Conservation (phyloP, 768 basidiomycete species). For the Macrolepiota fuliginosa region DNA sequence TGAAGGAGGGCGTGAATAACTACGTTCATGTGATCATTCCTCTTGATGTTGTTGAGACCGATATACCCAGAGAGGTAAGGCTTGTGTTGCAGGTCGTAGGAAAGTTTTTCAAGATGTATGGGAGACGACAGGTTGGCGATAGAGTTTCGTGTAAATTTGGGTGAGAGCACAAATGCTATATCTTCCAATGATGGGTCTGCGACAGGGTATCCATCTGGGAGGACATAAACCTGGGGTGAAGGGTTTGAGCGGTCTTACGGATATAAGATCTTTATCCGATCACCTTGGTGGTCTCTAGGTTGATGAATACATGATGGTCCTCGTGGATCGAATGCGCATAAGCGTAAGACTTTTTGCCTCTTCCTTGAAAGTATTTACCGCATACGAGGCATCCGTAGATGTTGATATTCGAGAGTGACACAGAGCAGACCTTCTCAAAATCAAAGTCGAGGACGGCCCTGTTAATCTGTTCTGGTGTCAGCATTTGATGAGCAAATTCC, state of each 20-base stretch:
- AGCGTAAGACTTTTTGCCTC: constrained; percentile 91
- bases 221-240: constrained; percentile 79
- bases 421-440: constrained; percentile 98
- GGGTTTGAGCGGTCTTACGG: constrained; percentile 15
- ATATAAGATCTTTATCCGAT: constrained; percentile 17
- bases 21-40: constrained; percentile 97
- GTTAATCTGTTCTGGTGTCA: constrained; percentile 63
- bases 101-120: constrained; percentile 62
- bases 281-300: constrained; percentile 91
- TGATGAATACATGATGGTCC: constrained; percentile 98
- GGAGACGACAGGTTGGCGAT: constrained; percentile 57
- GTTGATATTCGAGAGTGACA: constrained; percentile 95
- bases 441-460: constrained; percentile 92
- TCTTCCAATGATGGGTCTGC: constrained; percentile 96
- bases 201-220: constrained; percentile 96
- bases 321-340: constrained; percentile 97
- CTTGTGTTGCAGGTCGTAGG: constrained; percentile 80
- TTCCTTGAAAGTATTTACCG: constrained; percentile 98
- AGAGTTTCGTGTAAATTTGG: constrained; percentile 70
- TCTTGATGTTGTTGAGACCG: constrained; percentile 96
- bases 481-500: constrained; percentile 11
- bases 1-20: constrained; percentile 93
- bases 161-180: constrained; percentile 86
- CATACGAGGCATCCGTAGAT: constrained; percentile 97
- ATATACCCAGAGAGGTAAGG: constrained; percentile 92